phyloP scores from a whole-genome alignment of 2,329 filamentous ascomycete species.

The Sclerotiophoma versabilis region DNA sequence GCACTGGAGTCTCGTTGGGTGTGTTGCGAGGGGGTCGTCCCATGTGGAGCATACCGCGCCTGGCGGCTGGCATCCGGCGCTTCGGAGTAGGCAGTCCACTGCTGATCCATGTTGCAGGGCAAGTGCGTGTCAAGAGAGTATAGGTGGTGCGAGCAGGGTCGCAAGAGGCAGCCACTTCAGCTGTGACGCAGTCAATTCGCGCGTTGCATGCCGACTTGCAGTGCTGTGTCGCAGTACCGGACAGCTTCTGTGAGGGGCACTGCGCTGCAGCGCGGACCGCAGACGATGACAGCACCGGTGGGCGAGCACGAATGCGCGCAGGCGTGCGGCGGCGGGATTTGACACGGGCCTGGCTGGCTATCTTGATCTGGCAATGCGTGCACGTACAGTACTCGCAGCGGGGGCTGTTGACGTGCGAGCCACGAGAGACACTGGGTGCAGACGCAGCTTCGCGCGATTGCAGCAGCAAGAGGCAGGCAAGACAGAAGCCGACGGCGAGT shows the following conservation, averaged over 20 bases:
- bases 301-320: conserved; percentile 9
- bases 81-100: conserved; percentile 49
- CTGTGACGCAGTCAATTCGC: conserved; percentile 44
- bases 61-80: conserved; percentile 42
- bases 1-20: conserved; percentile 40
- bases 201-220: conserved; percentile 43
- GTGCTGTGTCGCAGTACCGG: conserved; percentile 13
- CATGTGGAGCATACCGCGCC: conserved; percentile 48
- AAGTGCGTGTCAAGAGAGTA: conserved; percentile 12
- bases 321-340: conserved; percentile 24
- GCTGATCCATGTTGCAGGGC: conserved; percentile 44
- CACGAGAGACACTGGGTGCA: conserved; percentile 19
- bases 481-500: conserved; percentile 6
- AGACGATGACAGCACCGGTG: conserved; percentile 9
- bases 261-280: conserved; percentile 18
- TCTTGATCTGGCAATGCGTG: conserved; percentile 14
- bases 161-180: conserved; percentile 43
- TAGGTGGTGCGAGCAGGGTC: conserved; percentile 23
- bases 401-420: conserved; percentile 24
- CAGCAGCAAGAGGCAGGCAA: conserved; percentile 8
- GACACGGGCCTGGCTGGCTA: conserved; percentile 19
- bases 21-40: conserved; percentile 45
- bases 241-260: conserved; percentile 15
- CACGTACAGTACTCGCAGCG: conserved; percentile 19
- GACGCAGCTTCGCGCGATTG: conserved; percentile 20